Evolutionary conservation across 1,139 yeast genomes (phyloP).

Genomic region (Nakaseomyces nivariensis): DNA sequence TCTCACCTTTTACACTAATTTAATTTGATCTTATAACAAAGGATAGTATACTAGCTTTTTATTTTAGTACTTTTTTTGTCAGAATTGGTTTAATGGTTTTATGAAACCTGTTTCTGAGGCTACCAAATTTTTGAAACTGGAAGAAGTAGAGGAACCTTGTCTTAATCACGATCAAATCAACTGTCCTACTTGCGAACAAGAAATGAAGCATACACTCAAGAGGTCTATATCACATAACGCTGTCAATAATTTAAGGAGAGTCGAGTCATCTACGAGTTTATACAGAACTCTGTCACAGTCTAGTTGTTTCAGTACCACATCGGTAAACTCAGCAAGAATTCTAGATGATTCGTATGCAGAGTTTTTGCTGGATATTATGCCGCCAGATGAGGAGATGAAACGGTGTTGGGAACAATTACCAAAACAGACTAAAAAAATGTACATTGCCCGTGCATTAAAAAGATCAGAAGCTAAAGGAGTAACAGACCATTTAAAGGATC

Average conservation of each 20-base stretch:
- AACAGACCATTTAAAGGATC: neutral
- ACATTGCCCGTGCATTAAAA: constrained; percentile 5
- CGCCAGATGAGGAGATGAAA: constrained; percentile 2
- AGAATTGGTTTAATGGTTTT: neutral
- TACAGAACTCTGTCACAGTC: constrained; percentile 14
- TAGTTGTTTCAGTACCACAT: constrained; percentile 11
- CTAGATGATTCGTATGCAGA: constrained; percentile 9
- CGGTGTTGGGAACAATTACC: constrained; percentile 10
- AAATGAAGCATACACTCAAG: constrained; percentile 6
- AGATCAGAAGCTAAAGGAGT: neutral
- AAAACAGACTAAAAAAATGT: constrained; percentile 7
- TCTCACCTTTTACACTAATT: no score
- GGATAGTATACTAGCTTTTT: neutral
- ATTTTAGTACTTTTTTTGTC: neutral
- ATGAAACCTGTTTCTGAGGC: neutral
- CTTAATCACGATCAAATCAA: constrained; percentile 6
- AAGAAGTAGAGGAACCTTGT: constrained; percentile 13
- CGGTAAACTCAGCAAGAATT: neutral
- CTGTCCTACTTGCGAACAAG: neutral
- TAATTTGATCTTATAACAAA: no score
- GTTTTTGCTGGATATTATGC: constrained; percentile 5
- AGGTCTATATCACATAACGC: constrained; percentile 13
- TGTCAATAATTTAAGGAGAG: constrained; percentile 5
- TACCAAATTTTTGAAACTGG: neutral
- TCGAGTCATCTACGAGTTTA: constrained; percentile 7